Evolutionary conservation across 1,284 basidiomycete genomes (phyloP), one percentile per base, ranked within the genome.

Genomic region (Neolentinus lepideus): DNA sequence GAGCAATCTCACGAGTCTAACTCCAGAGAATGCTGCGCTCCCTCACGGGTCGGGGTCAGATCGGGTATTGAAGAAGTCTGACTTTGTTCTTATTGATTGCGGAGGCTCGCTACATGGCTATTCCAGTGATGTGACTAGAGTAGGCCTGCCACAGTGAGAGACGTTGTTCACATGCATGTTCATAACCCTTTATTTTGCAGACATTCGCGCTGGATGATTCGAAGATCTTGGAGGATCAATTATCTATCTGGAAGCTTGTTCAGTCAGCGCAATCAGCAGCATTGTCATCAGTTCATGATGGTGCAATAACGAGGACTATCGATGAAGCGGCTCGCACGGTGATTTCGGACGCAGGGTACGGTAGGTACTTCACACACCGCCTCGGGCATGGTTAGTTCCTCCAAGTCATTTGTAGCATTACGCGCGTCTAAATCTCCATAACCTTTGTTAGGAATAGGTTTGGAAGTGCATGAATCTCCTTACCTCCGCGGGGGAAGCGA

Each of bases 31-130:
- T 60, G 92, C 90, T 1, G 91, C 90, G 0, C 78, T 92, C 19
- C 92, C 91, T 2, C 92, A 94, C 66, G 92, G 90, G 2, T 76
- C 78, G 25, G 90, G 90, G 1, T 84, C 83, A 0, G 85, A 92
- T 62, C 79, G 84, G 24, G 63, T 64, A 1, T 75, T 93, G 2
- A 70, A 69, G 1, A 64, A 69, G 52, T 65, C 75, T 10, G 91
- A 94, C 60, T 80, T 90, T 58, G 78, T 85, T 12, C 76, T 94
- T n/a, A 85, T 94, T 56, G 92, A 94, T 66, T 81, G 82, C 54
- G 87, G 83, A 3, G 89, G 82, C 1, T 71, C 74, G 8, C 75
- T 92, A 53, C 80, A 88, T 62, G 89, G 85, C 1, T 93, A 94
- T 63, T 67, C 77, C 52, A 85, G 86, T 59, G 90, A 93, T 65